These are phyloP conservation scores for Gossypium bickii DNA, from an alignment of 345 rosid genomes.

Conservation along the genomic window DNA sequence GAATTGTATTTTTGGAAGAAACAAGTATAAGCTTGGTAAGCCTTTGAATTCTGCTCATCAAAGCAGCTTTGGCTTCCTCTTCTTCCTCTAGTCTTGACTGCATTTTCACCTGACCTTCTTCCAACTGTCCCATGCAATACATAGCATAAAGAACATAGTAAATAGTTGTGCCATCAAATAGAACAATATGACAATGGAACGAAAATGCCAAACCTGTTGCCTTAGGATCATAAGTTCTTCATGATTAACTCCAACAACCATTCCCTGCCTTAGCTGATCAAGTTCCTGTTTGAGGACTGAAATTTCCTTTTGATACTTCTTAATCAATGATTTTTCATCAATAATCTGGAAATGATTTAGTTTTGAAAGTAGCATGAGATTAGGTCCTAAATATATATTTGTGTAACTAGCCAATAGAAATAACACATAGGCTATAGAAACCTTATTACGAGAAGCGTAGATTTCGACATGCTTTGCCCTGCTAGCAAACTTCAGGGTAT, in stretches of 20 bases:
- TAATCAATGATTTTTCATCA: slow-evolving; percentile 95
- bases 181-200: slow-evolving; percentile 3
- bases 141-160: not conserved
- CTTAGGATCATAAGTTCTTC: slow-evolving; percentile 85
- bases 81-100: slow-evolving; percentile 99
- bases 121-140: slow-evolving; percentile 49
- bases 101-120: slow-evolving; percentile 99
- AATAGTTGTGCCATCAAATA: not conserved
- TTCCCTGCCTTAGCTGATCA: slow-evolving; percentile 77
- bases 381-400: slow-evolving; percentile 13
- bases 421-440: slow-evolving; percentile 22
- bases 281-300: slow-evolving; percentile 86
- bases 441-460: slow-evolving; percentile 96
- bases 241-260: slow-evolving; percentile 84
- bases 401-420: not conserved
- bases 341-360: slow-evolving; percentile 58
- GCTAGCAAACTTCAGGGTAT: slow-evolving; percentile 97
- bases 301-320: slow-evolving; percentile 96
- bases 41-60: slow-evolving; percentile 98
- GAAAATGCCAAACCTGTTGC: slow-evolving; percentile 66
- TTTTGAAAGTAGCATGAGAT: slow-evolving; percentile 20
- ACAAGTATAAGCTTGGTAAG: slow-evolving; percentile 97
- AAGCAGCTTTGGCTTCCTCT: slow-evolving; percentile 99
- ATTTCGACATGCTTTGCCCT: slow-evolving; percentile 97
- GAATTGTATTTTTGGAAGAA: slow-evolving; percentile 82